Evolutionary conservation across 352 stramenopile species (phyloP), one percentile per base, ranked within the genome.

Genomic region (Plasmopara muralis): DNA sequence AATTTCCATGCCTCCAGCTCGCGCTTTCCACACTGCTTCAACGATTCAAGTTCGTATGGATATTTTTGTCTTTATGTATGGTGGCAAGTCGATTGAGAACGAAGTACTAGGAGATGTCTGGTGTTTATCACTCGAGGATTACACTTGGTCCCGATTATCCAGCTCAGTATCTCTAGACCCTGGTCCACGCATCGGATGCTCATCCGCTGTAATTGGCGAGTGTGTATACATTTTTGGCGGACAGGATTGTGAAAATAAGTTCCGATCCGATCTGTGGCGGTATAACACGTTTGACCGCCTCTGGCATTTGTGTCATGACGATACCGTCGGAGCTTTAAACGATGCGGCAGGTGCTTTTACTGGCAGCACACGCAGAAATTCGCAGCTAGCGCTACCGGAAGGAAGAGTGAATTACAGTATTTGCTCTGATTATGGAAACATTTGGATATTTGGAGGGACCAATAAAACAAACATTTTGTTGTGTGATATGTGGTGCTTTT

Each of bases 261-360:
- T 85, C 14, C 68, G 82, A 28, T 74, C 82, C 3, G 84, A 93
- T 50, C 56, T 95, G 13, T 95, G 84, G 84, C 61, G 79, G 12
- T 93, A 91, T 53, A 93, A 93, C 53, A 89, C 81, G 2, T 95
- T 95, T 56, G 84, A 95, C 49, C 80, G 83, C 14, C 62, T 89
- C 28, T 95, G 84, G 84, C 74, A 92, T 50, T 68, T 95, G 37
- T 92, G 78, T 28, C 68, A 93, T 47, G 82, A 93, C 33, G 84
- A 95, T 54, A 85, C 77, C 51, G 85, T 92, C 34, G 68, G 55
- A 8, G 67, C 38, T 20, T 62, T 53, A 4, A 60, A 58, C 35
- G 60, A 82, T 9, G 5, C 4, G 28, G 43, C 25, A 6, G 18
- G 8, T 9, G 51, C 6, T 43, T 37, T 31, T 30, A 33, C 33